Evolutionary conservation across 805 yeast genomes (phyloP).

Genomic region (Isabelozyma heimii): DNA sequence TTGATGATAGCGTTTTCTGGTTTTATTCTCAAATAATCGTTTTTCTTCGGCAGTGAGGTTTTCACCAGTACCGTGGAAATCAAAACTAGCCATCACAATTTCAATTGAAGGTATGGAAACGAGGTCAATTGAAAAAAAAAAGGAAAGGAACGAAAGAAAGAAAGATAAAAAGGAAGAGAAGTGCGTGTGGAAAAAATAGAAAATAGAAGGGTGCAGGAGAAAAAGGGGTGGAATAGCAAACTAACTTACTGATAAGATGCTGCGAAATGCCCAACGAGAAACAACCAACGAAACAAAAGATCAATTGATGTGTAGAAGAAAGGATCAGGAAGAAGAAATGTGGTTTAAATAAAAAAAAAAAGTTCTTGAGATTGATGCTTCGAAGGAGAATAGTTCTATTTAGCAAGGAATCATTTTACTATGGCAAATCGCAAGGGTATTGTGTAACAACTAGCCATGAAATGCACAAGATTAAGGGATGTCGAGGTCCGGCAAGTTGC

Average conservation of each 20-base stretch:
- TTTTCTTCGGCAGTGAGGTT: constrained; percentile 36
- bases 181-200: not conserved
- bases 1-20: constrained; percentile 59
- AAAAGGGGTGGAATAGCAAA: not conserved
- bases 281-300: not conserved
- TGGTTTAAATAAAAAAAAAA: too few species aligned
- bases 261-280: not conserved
- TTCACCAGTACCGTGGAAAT: not conserved
- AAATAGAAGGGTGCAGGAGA: not conserved
- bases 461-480: not conserved
- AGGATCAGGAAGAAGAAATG: too few species aligned
- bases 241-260: not conserved
- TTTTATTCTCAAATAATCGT: constrained; percentile 31
- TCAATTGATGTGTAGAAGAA: not conserved
- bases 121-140: not conserved
- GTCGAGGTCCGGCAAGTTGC: not conserved
- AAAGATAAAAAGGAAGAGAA: not conserved
- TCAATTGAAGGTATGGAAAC: not conserved
- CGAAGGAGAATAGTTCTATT: too few species aligned
- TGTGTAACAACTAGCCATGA: not conserved
- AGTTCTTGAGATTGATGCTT: too few species aligned
- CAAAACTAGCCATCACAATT: constrained; percentile 1
- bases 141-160: too few species aligned
- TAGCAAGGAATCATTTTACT: too few species aligned
- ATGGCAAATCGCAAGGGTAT: not conserved